Conservation (phyloP, 2,329 filamentous ascomycete genomes). For the Fusarium protoensiforme region DNA sequence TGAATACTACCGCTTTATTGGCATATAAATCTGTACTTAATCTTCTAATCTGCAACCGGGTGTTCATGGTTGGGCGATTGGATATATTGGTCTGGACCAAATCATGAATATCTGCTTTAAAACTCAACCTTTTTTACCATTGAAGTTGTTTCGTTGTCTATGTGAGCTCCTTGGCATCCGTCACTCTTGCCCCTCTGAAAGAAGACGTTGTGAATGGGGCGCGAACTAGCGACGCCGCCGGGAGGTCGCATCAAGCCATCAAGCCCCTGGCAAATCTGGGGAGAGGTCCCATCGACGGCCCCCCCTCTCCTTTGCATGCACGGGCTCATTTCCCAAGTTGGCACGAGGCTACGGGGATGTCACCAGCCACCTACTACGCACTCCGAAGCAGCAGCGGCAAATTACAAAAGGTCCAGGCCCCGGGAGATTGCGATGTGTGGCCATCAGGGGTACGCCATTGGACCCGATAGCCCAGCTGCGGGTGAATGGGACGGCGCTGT, state of each 20-base stretch:
- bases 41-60: slow-evolving; percentile 57
- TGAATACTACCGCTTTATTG: slow-evolving; percentile 49
- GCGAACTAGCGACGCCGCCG: background rate
- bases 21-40: slow-evolving; percentile 49
- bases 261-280: slow-evolving; percentile 33
- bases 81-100: slow-evolving; percentile 6
- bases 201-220: slow-evolving; percentile 1
- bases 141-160: background rate
- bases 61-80: slow-evolving; percentile 23
- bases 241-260: slow-evolving; percentile 17
- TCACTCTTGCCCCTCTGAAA: background rate
- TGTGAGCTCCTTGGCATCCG: background rate
- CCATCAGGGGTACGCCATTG: background rate
- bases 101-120: slow-evolving; percentile 1
- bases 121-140: background rate
- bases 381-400: background rate
- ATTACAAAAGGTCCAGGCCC: background rate
- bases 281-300: slow-evolving; percentile 13
- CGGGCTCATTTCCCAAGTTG: slow-evolving; percentile 36
- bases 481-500: background rate
- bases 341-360: background rate
- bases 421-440: slow-evolving; percentile 22
- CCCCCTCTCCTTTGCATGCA: slow-evolving; percentile 7
- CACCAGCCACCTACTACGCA: background rate
- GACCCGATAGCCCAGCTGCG: background rate